Evolutionary conservation across 345 rosid genomes (phyloP).

Genomic region (Rhodamnia rubescens): DNA sequence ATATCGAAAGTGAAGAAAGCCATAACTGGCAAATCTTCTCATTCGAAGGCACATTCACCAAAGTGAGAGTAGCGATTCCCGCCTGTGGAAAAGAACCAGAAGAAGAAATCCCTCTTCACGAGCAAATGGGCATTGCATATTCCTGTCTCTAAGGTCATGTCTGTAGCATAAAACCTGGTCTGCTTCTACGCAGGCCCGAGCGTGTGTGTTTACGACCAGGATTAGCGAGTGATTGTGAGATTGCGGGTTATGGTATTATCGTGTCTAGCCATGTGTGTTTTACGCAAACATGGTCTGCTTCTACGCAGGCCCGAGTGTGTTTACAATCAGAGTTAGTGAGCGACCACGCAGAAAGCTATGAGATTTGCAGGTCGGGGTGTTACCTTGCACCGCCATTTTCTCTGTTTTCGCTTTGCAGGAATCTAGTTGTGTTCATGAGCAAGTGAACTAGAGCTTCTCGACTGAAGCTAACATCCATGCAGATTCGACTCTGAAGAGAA

Average conservation of each 20-base stretch:
- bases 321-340: not conserved
- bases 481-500: not conserved
- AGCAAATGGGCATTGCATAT: not conserved
- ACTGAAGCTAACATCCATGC: not conserved
- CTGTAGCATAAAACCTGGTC: not conserved
- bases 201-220: not conserved
- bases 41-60: slow-evolving; percentile 42
- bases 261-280: not conserved
- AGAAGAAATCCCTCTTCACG: not conserved
- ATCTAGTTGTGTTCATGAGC: not conserved
- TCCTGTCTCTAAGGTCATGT: not conserved
- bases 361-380: not conserved
- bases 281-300: not conserved
- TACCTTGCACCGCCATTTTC: not conserved
- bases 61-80: slow-evolving; percentile 9
- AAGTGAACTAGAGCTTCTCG: not conserved
- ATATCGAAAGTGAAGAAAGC: slow-evolving; percentile 90
- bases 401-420: not conserved
- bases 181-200: too few relatives aligned
- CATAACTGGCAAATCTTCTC: slow-evolving; percentile 73
- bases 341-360: not conserved
- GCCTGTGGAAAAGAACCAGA: not conserved
- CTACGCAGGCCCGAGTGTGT: not conserved
- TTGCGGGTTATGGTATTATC: not conserved
- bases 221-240: not conserved